phyloP scores from a whole-genome alignment of 306 rosid species.

The Lotus japonicus region DNA sequence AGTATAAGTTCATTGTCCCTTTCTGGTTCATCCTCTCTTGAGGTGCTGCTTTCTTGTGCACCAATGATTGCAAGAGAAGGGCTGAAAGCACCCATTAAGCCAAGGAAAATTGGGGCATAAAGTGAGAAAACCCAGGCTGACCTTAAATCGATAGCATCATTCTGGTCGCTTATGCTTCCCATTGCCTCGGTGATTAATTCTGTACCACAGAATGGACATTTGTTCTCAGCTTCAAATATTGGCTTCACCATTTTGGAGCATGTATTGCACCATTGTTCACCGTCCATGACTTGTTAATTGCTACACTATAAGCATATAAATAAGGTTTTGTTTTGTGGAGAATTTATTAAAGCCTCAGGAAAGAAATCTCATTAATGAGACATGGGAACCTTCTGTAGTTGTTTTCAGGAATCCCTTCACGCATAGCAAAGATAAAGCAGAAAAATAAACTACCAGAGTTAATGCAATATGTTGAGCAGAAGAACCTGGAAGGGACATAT shows the following conservation, averaged over 20 bases:
- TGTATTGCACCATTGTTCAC: constrained; percentile 35
- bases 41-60: constrained; percentile 10
- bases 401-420: too few species aligned
- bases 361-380: background rate
- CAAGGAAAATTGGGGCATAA: constrained; percentile 35
- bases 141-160: constrained; percentile 24
- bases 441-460: background rate
- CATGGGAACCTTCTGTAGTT: background rate
- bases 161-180: constrained; percentile 18
- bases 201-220: constrained; percentile 37
- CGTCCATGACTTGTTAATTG: constrained; percentile 4
- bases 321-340: background rate
- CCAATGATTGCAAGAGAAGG: constrained; percentile 24
- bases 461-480: constrained; percentile 1
- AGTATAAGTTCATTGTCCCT: constrained; percentile 19
- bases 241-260: constrained; percentile 41
- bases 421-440: background rate
- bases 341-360: background rate
- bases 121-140: constrained; percentile 34
- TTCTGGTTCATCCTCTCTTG: constrained; percentile 20
- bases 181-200: constrained; percentile 23
- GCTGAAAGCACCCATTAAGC: constrained; percentile 33
- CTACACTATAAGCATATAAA: background rate
- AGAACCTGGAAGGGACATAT: constrained; percentile 15
- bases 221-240: constrained; percentile 20